A percentile compares a stretch with the other conserved stretches of the same genome.
These are phyloP conservation scores for Curvularia sp. DNA, from an alignment of 2,329 filamentous ascomycete species.

Conservation along the genomic window DNA sequence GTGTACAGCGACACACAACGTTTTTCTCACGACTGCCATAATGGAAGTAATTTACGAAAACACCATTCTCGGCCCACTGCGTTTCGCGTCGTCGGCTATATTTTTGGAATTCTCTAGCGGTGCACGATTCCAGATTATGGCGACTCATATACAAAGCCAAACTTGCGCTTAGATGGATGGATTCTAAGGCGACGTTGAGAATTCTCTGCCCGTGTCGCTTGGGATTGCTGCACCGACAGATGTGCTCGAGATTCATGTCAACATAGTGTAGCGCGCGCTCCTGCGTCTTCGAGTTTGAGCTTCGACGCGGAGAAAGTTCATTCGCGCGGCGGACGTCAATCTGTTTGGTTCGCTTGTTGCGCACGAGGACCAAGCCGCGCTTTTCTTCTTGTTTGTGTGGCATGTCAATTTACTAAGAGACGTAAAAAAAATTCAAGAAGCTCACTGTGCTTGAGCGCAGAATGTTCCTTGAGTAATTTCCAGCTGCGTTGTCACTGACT, in stretches of 20 bases:
- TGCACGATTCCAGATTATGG: slow-evolving; percentile 11
- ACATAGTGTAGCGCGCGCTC: slow-evolving; percentile 16
- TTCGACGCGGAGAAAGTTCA: not conserved
- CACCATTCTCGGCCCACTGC: slow-evolving; percentile 9
- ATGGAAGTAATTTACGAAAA: slow-evolving; percentile 21
- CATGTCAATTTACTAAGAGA: not conserved
- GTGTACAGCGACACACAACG: slow-evolving; percentile 27
- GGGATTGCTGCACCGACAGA: slow-evolving; percentile 15
- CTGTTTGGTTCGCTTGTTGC: not conserved
- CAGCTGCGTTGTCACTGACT: not conserved
- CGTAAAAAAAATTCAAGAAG: not conserved
- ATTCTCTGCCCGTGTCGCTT: slow-evolving; percentile 7
- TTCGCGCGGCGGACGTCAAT: slow-evolving; percentile 12
- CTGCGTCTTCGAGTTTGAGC: not conserved
- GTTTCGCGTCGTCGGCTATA: slow-evolving; percentile 2
- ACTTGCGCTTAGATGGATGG: slow-evolving; percentile 9
- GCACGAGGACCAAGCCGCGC: not conserved
- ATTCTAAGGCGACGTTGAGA: slow-evolving; percentile 5
- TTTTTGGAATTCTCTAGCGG: not conserved
- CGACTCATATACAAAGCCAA: slow-evolving; percentile 23
- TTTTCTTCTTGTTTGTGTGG: not conserved
- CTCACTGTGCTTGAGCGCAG: not conserved
- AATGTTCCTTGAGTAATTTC: not conserved
- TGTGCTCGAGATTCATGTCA: not conserved
- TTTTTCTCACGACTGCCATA: slow-evolving; percentile 20